phyloP scores from a whole-genome alignment of 129 eudicot genomes.

The Solidago caesia region DNA sequence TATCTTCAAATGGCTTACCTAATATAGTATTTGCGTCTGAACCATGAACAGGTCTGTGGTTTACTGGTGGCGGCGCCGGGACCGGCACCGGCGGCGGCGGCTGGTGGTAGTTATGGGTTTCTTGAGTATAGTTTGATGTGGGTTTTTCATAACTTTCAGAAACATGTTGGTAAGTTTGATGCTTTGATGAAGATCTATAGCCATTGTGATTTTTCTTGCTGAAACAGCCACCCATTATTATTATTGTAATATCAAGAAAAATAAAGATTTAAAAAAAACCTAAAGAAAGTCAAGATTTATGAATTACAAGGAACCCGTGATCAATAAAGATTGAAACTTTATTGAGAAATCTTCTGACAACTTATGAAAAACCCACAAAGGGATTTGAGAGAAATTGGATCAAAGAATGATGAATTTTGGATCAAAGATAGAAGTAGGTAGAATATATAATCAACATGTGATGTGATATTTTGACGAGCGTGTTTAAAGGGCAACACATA shows the following conservation, averaged over 20 bases:
- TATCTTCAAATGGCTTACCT: slow-evolving; percentile 77
- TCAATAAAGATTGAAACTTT: neutral
- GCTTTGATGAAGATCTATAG: slow-evolving; percentile 27
- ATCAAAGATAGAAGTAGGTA: neutral
- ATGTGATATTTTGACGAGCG: slow-evolving; percentile 21
- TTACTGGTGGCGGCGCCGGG: slow-evolving; percentile 31
- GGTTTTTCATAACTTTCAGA: slow-evolving; percentile 38
- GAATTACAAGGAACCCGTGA: neutral
- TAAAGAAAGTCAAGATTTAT: neutral
- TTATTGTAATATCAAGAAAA: neutral
- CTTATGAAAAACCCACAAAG: slow-evolving; percentile 26
- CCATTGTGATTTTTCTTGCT: slow-evolving; percentile 48
- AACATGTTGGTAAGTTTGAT: slow-evolving; percentile 39
- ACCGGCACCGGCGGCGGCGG: slow-evolving; percentile 35
- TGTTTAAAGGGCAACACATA: slow-evolving; percentile 12
- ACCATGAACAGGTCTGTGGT: slow-evolving; percentile 33
- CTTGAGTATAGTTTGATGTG: slow-evolving; percentile 35
- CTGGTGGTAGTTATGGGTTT: slow-evolving; percentile 12
- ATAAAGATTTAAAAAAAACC: slow-evolving; percentile 14
- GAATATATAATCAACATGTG: slow-evolving; percentile 14
- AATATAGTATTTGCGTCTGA: slow-evolving; percentile 53
- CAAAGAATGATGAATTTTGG: neutral
- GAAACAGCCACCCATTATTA: slow-evolving; percentile 55
- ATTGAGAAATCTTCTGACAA: slow-evolving; percentile 8
- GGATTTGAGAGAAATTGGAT: slow-evolving; percentile 25